Evolutionary conservation across 2,329 filamentous ascomycete species (phyloP).

Genomic region (Exophiala lecanii-corni): DNA sequence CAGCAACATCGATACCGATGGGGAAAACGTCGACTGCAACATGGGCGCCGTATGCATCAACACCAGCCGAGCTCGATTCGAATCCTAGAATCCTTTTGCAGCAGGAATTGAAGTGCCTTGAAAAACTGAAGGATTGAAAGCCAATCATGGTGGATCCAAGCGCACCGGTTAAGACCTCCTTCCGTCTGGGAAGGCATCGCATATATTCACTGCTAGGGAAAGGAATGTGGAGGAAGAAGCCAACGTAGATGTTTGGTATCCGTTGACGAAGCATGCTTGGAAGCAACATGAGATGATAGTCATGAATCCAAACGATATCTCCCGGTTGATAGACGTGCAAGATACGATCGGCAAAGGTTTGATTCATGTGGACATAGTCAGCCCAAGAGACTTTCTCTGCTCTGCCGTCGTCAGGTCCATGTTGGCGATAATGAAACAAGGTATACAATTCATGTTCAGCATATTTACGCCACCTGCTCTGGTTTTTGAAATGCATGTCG

Average conservation of each 20-base stretch:
- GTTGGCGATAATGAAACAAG: constrained; percentile 92
- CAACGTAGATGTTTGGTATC: constrained; percentile 83
- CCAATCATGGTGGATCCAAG: constrained; percentile 89
- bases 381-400: constrained; percentile 80
- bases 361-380: constrained; percentile 90
- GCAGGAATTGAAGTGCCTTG: constrained; percentile 88
- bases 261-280: constrained; percentile 84
- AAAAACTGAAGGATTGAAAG: constrained; percentile 94
- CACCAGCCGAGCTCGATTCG: constrained; percentile 75
- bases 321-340: constrained; percentile 85
- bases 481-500: constrained; percentile 68
- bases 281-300: constrained; percentile 87
- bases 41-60: constrained; percentile 82
- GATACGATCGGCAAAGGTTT: constrained; percentile 85
- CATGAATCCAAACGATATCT: constrained; percentile 87
- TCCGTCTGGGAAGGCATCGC: constrained; percentile 78
- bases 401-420: constrained; percentile 80
- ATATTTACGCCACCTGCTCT: constrained; percentile 81
- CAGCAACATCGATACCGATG: constrained; percentile 85
- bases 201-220: constrained; percentile 97
- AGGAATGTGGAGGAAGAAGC: constrained; percentile 89
- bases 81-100: constrained; percentile 90
- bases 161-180: constrained; percentile 84
- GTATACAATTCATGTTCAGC: constrained; percentile 90
- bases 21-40: constrained; percentile 91